Evolutionary conservation across 192 early-diverging fungal genomes (phyloP).

Genomic region (Gaertneriomyces sp.): DNA sequence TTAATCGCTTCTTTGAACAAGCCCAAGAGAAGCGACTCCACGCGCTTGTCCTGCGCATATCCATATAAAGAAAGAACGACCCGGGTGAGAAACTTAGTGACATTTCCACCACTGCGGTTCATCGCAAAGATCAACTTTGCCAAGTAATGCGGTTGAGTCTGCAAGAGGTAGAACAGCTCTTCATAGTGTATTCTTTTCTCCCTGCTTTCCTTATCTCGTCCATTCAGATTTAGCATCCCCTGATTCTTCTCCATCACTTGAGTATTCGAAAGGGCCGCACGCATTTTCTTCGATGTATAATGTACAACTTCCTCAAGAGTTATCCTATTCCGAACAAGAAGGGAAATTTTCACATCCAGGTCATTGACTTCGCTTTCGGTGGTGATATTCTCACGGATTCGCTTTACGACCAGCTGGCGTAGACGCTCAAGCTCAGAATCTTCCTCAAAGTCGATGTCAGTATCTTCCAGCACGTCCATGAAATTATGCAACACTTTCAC

Average conservation of each 20-base stretch:
- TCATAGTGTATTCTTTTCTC: slow-evolving; percentile 78
- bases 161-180: slow-evolving; percentile 92
- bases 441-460: slow-evolving; percentile 88
- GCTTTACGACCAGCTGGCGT: slow-evolving; percentile 78
- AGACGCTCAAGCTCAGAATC: slow-evolving; percentile 85
- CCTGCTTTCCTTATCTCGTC: slow-evolving; percentile 83
- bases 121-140: slow-evolving; percentile 82
- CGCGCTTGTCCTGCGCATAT: slow-evolving; percentile 93
- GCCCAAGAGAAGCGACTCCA: slow-evolving; percentile 93
- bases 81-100: slow-evolving; percentile 81
- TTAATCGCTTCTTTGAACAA: slow-evolving; percentile 79
- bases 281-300: slow-evolving; percentile 54
- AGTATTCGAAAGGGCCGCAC: slow-evolving; percentile 15
- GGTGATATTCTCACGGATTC: slow-evolving; percentile 85
- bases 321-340: slow-evolving; percentile 93
- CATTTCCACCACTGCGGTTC: slow-evolving; percentile 73
- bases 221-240: slow-evolving; percentile 66
- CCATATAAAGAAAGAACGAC: slow-evolving; percentile 91
- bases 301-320: slow-evolving; percentile 90
- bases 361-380: slow-evolving; percentile 75
- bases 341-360: slow-evolving; percentile 93
- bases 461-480: slow-evolving; percentile 84
- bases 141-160: slow-evolving; percentile 93
- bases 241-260: slow-evolving; percentile 24
- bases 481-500: slow-evolving; percentile 80